phyloP scores from a whole-genome alignment of 148 eudicot genomes.

The Talinum fruticosum region DNA sequence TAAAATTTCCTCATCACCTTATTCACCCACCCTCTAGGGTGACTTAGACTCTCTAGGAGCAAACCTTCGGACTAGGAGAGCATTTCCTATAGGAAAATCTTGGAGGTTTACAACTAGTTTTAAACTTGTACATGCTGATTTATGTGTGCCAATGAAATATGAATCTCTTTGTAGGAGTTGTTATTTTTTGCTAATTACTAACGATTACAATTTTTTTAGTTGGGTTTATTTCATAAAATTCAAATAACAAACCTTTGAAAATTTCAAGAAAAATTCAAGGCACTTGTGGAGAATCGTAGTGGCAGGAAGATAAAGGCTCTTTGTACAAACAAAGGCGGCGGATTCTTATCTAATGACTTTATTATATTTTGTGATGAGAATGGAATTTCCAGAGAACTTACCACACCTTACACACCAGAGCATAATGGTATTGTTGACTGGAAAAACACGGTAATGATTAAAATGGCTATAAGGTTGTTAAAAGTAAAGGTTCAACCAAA shows the following conservation, averaged over 20 bases:
- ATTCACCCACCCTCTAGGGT: too few species aligned
- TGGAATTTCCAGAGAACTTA: background rate
- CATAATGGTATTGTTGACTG: constrained; percentile 1
- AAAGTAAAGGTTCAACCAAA: constrained; percentile 14
- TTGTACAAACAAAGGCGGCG: background rate
- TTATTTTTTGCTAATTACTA: background rate
- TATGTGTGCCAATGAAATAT: background rate
- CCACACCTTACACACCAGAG: too few species aligned
- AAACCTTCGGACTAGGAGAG: too few species aligned
- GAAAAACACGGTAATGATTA: constrained; percentile 16
- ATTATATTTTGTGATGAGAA: constrained; percentile 11
- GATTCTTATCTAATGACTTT: constrained; percentile 4
- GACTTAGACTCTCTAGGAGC: too few species aligned
- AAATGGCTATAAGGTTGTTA: constrained; percentile 24
- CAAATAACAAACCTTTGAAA: background rate
- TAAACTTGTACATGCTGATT: background rate
- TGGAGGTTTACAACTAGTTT: background rate
- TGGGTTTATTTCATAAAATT: too few species aligned
- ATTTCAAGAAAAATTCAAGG: constrained; percentile 9
- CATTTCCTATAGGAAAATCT: constrained; percentile 12
- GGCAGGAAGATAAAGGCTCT: background rate
- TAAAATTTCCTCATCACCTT: too few species aligned
- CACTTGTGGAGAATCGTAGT: background rate
- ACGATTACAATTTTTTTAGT: constrained; percentile 13
- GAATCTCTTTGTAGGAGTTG: background rate